Evolutionary conservation across 176 grass and related monocot species (phyloP).

Genomic region (Elymus sibiricus): DNA sequence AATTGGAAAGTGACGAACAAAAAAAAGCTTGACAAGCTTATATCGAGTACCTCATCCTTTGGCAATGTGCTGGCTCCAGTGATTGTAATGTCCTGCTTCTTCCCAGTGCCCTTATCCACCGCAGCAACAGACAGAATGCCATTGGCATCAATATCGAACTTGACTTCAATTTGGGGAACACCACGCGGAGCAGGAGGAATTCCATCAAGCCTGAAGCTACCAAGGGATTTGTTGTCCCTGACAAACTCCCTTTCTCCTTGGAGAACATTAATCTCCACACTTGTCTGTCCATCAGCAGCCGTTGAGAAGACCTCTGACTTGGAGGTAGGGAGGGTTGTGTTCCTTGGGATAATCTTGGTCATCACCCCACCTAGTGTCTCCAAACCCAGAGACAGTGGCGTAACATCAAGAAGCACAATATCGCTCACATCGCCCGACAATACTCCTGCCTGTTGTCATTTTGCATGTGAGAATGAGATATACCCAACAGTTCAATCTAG

Average conservation of each 20-base stretch:
- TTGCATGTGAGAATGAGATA: neutral
- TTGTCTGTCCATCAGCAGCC: conserved; percentile 72
- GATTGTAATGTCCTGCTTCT: conserved; percentile 79
- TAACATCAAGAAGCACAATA: conserved; percentile 80
- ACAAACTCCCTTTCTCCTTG: conserved; percentile 85
- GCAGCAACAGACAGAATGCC: conserved; percentile 72
- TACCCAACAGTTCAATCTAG: neutral
- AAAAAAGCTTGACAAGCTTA: no score
- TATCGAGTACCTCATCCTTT: conserved; percentile 43
- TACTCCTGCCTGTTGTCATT: conserved; percentile 57
- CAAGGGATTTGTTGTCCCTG: conserved; percentile 76
- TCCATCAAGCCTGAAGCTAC: conserved; percentile 76
- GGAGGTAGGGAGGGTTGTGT: conserved; percentile 69
- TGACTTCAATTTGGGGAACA: conserved; percentile 78
- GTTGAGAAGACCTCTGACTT: conserved; percentile 80
- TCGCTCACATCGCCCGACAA: conserved; percentile 76
- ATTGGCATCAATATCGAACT: conserved; percentile 82
- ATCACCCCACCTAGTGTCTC: conserved; percentile 82
- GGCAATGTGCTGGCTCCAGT: conserved; percentile 68
- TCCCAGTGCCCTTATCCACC: conserved; percentile 72
- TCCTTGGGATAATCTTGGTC: conserved; percentile 84
- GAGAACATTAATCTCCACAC: conserved; percentile 76
- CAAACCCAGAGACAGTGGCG: conserved; percentile 72
- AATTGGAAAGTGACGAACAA: no score
- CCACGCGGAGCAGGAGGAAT: conserved; percentile 73